Evolutionary conservation across 495 filamentous ascomycete species (phyloP), one percentile per base, ranked within the genome.

Genomic region (Mytilinidion resinicola): DNA sequence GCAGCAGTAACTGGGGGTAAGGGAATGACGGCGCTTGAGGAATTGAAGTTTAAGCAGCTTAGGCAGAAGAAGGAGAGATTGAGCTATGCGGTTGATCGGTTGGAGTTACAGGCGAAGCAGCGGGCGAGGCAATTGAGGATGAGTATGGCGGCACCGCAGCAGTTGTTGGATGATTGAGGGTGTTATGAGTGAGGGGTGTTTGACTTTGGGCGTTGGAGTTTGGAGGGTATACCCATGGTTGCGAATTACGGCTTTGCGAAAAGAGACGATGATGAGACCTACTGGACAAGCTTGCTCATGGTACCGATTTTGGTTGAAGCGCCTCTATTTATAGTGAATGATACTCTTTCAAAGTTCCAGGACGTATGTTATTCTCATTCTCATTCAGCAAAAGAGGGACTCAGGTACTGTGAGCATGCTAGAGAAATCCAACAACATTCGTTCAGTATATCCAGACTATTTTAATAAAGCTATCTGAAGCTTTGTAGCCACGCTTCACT

Each of bases 31-130:
- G 68, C 61, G 9, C 48, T 72, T 25, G 75, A 83, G 67, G 83
- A 80, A 41, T 70, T 80, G 33, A 83, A 82, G 62, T 64, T 87
- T 69, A 82, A 81, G 71, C 77, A 83, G 63, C 57, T 90, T 63
- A 74, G 82, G 67, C 79, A 80, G 70, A 90, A 88, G 79, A 90
- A 89, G 72, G 86, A 91, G 70, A 73, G 88, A 57, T 70, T 91
- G 62, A 80, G 83, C 60, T 90, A 89, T 78, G 87, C 85, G 37
- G 84, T 91, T 42, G 86, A 88, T 66, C 77, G 86, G 53, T 66
- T 91, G 70, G 77, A 79, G 66, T 67, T 91, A 70, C 86, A 91
- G 72, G 74, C 68, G 14, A 59, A 65, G 47, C 70, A 88, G 74
- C 72, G 78, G 70, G 81, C 90, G 73, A 78, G 88, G 61, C 86